Conservation (phyloP, 495 filamentous ascomycete genomes). For the Penicillium soppii region DNA sequence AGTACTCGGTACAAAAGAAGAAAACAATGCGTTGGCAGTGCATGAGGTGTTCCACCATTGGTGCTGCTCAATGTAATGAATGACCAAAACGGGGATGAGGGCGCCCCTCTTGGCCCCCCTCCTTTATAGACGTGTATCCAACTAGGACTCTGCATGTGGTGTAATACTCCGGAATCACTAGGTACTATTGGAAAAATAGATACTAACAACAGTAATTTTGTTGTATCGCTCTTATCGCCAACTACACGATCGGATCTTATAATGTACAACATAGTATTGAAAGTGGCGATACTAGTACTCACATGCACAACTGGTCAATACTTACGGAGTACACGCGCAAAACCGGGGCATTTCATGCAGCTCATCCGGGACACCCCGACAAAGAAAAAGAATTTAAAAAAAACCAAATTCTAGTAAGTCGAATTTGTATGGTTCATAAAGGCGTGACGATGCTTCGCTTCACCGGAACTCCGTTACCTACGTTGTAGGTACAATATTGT, state of each 20-base stretch:
- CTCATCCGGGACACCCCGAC: slow-evolving; percentile 5
- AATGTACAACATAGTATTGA: background rate
- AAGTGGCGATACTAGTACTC: slow-evolving; percentile 3
- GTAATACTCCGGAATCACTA: no score
- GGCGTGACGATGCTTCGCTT: slow-evolving; percentile 2
- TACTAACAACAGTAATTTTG: no score
- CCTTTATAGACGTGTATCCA: slow-evolving; percentile 1
- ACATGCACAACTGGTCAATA: background rate
- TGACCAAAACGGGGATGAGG: no score
- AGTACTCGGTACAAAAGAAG: slow-evolving; percentile 9
- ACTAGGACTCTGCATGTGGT: no score
- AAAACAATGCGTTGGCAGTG: slow-evolving; percentile 23
- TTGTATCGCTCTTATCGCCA: no score
- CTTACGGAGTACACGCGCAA: slow-evolving; percentile 1
- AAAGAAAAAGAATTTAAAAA: background rate
- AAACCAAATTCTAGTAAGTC: background rate
- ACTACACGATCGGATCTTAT: no score
- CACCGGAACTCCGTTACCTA: slow-evolving; percentile 2
- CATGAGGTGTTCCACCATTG: slow-evolving; percentile 29
- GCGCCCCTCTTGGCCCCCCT: slow-evolving; percentile 31
- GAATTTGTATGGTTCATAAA: slow-evolving; percentile 2
- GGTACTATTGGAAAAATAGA: no score
- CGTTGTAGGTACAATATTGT: no score
- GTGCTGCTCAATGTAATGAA: no score
- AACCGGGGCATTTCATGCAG: slow-evolving; percentile 3